phyloP scores from a whole-genome alignment of 345 rosid species.

The Cardamine occulta region DNA sequence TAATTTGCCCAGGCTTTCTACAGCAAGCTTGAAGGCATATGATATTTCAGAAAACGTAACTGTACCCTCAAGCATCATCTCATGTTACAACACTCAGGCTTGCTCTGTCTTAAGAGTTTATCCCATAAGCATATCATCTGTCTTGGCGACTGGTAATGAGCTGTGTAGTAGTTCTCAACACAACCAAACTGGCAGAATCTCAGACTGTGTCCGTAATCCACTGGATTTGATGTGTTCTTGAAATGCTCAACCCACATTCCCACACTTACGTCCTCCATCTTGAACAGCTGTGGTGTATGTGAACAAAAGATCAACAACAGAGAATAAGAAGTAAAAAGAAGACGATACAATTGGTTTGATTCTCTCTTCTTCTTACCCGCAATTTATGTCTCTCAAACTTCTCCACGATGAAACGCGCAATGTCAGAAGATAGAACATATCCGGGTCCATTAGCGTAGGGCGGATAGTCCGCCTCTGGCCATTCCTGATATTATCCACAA shows the following conservation, averaged over 20 bases:
- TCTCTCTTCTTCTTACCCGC: conserved; percentile 55
- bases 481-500: conserved; percentile 61
- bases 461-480: conserved; percentile 99
- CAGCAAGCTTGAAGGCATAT: conserved; percentile 28
- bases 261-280: conserved; percentile 99
- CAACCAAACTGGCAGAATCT: conserved; percentile 94
- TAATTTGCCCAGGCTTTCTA: conserved; percentile 24
- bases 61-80: conserved; percentile 50
- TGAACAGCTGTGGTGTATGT: conserved; percentile 75
- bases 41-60: conserved; percentile 17
- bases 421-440: conserved; percentile 78
- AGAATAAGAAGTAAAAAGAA: neutral
- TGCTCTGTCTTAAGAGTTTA: conserved; percentile 57
- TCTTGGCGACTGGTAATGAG: conserved; percentile 95
- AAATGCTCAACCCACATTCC: conserved; percentile 99
- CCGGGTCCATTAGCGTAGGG: conserved; percentile 98
- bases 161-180: conserved; percentile 79
- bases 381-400: conserved; percentile 80
- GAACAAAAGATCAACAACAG: conserved; percentile 11
- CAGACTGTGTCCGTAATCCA: conserved; percentile 78
- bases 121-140: conserved; percentile 97
- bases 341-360: conserved; percentile 1
- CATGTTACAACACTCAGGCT: conserved; percentile 86
- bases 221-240: conserved; percentile 68
- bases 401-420: conserved; percentile 69